phyloP scores from a whole-genome alignment of 805 yeast genomes.

The Debaryomyces castellii region DNA sequence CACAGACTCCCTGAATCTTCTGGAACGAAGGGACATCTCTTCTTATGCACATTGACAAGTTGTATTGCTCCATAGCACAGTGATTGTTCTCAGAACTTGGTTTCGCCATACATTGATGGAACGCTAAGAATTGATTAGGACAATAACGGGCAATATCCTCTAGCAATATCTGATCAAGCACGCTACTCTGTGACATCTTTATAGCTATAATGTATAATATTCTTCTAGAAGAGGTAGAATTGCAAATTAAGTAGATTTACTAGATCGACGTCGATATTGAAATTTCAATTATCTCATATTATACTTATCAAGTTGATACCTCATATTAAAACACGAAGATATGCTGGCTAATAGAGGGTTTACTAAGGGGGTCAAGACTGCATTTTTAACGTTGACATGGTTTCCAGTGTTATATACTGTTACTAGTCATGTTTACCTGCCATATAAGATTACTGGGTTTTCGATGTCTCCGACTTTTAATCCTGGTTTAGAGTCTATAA shows the following conservation, averaged over 20 bases:
- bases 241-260: not conserved
- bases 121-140: constrained; percentile 69
- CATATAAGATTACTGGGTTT: constrained; percentile 72
- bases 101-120: constrained; percentile 68
- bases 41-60: constrained; percentile 62
- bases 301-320: not conserved
- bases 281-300: constrained; percentile 1
- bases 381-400: constrained; percentile 52
- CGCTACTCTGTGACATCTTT: constrained; percentile 8
- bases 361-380: constrained; percentile 16
- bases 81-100: constrained; percentile 50
- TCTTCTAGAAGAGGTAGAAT: not conserved
- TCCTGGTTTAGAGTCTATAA: constrained; percentile 51
- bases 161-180: constrained; percentile 69
- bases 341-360: not conserved
- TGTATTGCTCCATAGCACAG: constrained; percentile 57
- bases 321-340: not conserved
- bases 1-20: constrained; percentile 63
- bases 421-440: constrained; percentile 68
- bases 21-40: constrained; percentile 68
- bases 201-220: not conserved
- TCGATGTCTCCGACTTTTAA: constrained; percentile 92
- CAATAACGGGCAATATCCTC: constrained; percentile 78
- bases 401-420: constrained; percentile 73
- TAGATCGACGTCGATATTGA: not conserved